Percentiles rank a stretch among this genome's conserved stretches.
Conservation (phyloP, 2,329 filamentous ascomycete genomes). For the Diatrype stigma region DNA sequence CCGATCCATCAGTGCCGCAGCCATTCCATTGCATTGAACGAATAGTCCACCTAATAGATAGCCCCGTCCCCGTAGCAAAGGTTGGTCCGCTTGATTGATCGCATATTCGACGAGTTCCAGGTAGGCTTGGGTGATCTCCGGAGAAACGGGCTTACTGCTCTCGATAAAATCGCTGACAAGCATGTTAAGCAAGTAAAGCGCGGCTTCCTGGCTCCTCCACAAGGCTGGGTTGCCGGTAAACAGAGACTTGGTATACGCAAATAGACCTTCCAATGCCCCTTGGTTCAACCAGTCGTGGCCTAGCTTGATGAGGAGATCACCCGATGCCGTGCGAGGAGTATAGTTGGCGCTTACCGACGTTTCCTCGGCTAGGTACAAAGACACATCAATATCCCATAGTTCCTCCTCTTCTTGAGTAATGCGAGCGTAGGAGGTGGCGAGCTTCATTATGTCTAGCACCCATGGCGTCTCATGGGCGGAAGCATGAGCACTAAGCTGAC, state of each 20-base stretch:
- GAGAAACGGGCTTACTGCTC: slow-evolving; percentile 64
- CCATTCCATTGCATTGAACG: slow-evolving; percentile 62
- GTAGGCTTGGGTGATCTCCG: slow-evolving; percentile 67
- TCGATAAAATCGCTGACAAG: slow-evolving; percentile 81
- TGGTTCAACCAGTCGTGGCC: slow-evolving; percentile 76
- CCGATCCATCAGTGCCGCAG: slow-evolving; percentile 62
- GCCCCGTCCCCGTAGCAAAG: slow-evolving; percentile 79
- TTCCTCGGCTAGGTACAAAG: slow-evolving; percentile 91
- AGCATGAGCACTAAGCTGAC: slow-evolving; percentile 62
- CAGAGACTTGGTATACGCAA: slow-evolving; percentile 69
- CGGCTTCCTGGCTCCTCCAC: slow-evolving; percentile 70
- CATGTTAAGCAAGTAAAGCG: slow-evolving; percentile 81
- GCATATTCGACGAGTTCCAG: slow-evolving; percentile 77
- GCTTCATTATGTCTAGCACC: slow-evolving; percentile 83
- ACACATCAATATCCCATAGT: slow-evolving; percentile 94
- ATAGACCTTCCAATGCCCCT: slow-evolving; percentile 72
- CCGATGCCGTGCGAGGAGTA: slow-evolving; percentile 86
- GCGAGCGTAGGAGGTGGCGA: slow-evolving; percentile 80
- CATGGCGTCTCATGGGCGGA: slow-evolving; percentile 65
- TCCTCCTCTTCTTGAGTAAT: slow-evolving; percentile 92
- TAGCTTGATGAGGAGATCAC: slow-evolving; percentile 87
- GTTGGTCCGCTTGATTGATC: slow-evolving; percentile 63
- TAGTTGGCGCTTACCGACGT: slow-evolving; percentile 94
- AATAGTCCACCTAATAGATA: slow-evolving; percentile 82
- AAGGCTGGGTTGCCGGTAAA: slow-evolving; percentile 54